Evolutionary conservation across 1,284 basidiomycete species (phyloP), one percentile per base, ranked within the genome.

Genomic region (Blastosporella zonata): DNA sequence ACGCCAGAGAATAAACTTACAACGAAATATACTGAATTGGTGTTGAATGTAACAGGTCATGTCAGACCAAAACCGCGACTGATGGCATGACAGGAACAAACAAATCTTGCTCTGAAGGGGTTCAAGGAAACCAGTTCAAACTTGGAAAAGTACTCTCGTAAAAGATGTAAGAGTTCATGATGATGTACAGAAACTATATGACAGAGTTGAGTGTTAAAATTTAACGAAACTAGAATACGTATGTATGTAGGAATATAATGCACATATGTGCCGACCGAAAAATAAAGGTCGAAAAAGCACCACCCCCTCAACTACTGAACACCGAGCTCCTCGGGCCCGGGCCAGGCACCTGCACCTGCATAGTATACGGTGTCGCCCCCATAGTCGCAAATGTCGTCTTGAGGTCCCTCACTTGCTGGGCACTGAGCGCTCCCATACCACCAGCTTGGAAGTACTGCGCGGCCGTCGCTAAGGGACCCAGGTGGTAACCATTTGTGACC

Each of bases 381-480:
- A 67, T 61, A 34, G 62, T 69, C 0, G 70, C 72, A 48, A 80
- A 74, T 1, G 71, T 73, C 3, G 73, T 64, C 62, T 82, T 81
- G 36, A 82, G 56, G 43, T 67, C 72, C 59, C 81, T 76, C 63
- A 82, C 67, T 57, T 82, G 80, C 52, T 83, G 81, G 12, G 66
- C 45, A 21, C 67, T 77, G 36, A 82, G 55, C 4, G 62, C 59
- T 6, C 35, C 29, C 20, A 28, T 63, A 64, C 52, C 68, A 67
- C 1, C 31, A 27, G 37, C n/a, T 33, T 36, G 42, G 22, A 49
- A 49, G 45, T 61, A 59, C 23, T 63, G 62, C 8, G 60, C 49
- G 67, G 69, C 51, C 17, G 78, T 75, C 53, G n/a, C 7, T 13
- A 70, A 56, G 3, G 64, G 59, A 3, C 63, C 60, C 6, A 70